phyloP scores from a whole-genome alignment of 2,329 filamentous ascomycete genomes.

The Fusarium albidum region DNA sequence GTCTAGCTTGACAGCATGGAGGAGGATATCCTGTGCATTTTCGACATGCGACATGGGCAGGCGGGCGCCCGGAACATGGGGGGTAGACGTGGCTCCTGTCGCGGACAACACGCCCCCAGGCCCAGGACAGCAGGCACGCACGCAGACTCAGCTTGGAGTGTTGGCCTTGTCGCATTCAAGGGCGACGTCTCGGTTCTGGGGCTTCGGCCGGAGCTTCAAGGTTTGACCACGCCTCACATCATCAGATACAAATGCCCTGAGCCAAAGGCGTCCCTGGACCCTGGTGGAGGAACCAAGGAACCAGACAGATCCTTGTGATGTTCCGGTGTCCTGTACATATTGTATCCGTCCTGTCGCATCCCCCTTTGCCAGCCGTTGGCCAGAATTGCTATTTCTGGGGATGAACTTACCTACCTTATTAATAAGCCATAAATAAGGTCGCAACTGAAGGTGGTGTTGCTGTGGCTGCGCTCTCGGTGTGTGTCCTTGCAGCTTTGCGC shows the following conservation, averaged over 20 bases:
- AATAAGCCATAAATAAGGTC: conserved; percentile 2
- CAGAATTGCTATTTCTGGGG: not conserved
- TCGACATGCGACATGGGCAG: conserved; percentile 16
- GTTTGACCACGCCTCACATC: conserved; percentile 15
- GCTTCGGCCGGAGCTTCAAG: conserved; percentile 15
- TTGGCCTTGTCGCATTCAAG: conserved; percentile 4
- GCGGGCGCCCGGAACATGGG: conserved; percentile 26
- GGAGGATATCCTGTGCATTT: conserved; percentile 11
- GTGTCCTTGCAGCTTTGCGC: not conserved
- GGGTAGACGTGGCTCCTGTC: conserved; percentile 38
- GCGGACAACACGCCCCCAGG: conserved; percentile 31
- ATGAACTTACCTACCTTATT: conserved; percentile 3
- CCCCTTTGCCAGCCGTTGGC: too few relatives aligned
- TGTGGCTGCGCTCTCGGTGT: conserved; percentile 17
- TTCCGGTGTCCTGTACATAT: not conserved
- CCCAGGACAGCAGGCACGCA: too few relatives aligned
- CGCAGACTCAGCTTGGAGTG: conserved; percentile 6
- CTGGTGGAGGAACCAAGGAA: conserved; percentile 7
- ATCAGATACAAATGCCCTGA: not conserved
- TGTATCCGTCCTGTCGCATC: too few relatives aligned
- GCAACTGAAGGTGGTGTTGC: conserved; percentile 15
- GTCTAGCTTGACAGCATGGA: conserved; percentile 25
- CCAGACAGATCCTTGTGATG: conserved; percentile 5
- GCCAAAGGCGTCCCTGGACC: not conserved
- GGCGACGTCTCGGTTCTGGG: conserved; percentile 17